A percentile compares a stretch with the other conserved stretches of the same genome.
phyloP scores from a whole-genome alignment of 495 filamentous ascomycete genomes.

The Lichenothelia convexa region DNA sequence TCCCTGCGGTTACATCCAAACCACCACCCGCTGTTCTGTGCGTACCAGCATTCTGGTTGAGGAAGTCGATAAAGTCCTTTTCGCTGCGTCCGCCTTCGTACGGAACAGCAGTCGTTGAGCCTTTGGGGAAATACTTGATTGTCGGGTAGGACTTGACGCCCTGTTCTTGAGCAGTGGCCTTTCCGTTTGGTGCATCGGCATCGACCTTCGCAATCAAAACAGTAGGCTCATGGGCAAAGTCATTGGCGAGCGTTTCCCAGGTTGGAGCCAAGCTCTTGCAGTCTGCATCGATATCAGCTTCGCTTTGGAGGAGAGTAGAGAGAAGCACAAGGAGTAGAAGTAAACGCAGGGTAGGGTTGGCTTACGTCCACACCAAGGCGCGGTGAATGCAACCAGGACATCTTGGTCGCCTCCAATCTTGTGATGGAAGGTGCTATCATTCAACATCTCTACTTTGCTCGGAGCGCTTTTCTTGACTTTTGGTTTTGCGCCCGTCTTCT shows the following conservation, averaged over 20 bases:
- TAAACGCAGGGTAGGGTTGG: slow-evolving; percentile 15
- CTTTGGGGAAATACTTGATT: slow-evolving; percentile 94
- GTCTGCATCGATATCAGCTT: slow-evolving; percentile 34
- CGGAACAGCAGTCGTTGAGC: slow-evolving; percentile 48
- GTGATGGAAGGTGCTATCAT: slow-evolving; percentile 58
- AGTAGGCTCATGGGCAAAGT: slow-evolving; percentile 57
- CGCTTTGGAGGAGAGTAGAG: neutral
- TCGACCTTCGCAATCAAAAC: slow-evolving; percentile 90
- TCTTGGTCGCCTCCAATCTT: slow-evolving; percentile 69
- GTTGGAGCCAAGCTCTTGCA: slow-evolving; percentile 86
- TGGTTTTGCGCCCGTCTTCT: slow-evolving; percentile 71
- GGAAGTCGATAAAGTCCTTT: slow-evolving; percentile 55
- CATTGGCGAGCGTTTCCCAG: slow-evolving; percentile 74
- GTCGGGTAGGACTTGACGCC: slow-evolving; percentile 79
- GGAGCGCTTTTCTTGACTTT: slow-evolving; percentile 52
- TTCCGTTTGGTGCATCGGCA: slow-evolving; percentile 69
- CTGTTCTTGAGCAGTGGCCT: slow-evolving; percentile 55
- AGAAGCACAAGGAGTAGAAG: too few relatives aligned
- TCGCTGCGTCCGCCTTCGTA: slow-evolving; percentile 70
- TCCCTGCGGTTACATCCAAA: slow-evolving; percentile 64
- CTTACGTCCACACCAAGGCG: slow-evolving; percentile 94
- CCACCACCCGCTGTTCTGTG: slow-evolving; percentile 70
- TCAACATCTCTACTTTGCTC: slow-evolving; percentile 63
- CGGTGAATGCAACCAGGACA: slow-evolving; percentile 89
- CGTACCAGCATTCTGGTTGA: slow-evolving; percentile 81